A percentile compares a stretch with the other conserved stretches of the same genome.
Evolutionary conservation across 2,329 filamentous ascomycete genomes (phyloP).

Genomic region (Neophaeococcomyces mojaviensis): DNA sequence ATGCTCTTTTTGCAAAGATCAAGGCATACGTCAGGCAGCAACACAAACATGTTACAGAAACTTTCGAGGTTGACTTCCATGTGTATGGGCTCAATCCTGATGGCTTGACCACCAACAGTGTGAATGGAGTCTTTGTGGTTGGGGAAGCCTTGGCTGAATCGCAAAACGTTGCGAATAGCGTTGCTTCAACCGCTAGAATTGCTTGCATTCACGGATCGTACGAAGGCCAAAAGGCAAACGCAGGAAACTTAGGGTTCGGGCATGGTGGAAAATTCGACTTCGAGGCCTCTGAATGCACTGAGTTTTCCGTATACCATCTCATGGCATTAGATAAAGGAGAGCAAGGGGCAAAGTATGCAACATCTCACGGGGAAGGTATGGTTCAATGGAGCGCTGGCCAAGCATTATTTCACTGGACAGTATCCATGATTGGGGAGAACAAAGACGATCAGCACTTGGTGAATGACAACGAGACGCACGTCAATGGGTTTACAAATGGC

Average conservation of each 20-base stretch:
- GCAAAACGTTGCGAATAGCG: slow-evolving; percentile 38
- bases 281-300: slow-evolving; percentile 33
- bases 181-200: slow-evolving; percentile 37
- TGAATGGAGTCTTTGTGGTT: slow-evolving; percentile 39
- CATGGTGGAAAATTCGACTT: slow-evolving; percentile 33
- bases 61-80: too few relatives aligned
- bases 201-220: slow-evolving; percentile 43
- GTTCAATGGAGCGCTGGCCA: too few relatives aligned
- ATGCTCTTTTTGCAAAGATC: slow-evolving; percentile 29
- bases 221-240: slow-evolving; percentile 44
- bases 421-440: too few relatives aligned
- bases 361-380: too few relatives aligned
- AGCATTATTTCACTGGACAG: too few relatives aligned
- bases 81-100: slow-evolving; percentile 29
- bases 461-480: too few relatives aligned
- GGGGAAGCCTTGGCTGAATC: slow-evolving; percentile 41
- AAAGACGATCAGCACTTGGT: too few relatives aligned
- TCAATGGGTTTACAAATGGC: too few relatives aligned
- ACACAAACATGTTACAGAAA: too few relatives aligned
- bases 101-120: slow-evolving; percentile 20
- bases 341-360: too few relatives aligned
- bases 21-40: slow-evolving; percentile 23
- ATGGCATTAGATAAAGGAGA: too few relatives aligned
- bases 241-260: slow-evolving; percentile 44
- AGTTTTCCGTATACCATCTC: slow-evolving; percentile 45